Evolutionary conservation across 495 filamentous ascomycete genomes (phyloP).

Genomic region (Parmelia sp.): DNA sequence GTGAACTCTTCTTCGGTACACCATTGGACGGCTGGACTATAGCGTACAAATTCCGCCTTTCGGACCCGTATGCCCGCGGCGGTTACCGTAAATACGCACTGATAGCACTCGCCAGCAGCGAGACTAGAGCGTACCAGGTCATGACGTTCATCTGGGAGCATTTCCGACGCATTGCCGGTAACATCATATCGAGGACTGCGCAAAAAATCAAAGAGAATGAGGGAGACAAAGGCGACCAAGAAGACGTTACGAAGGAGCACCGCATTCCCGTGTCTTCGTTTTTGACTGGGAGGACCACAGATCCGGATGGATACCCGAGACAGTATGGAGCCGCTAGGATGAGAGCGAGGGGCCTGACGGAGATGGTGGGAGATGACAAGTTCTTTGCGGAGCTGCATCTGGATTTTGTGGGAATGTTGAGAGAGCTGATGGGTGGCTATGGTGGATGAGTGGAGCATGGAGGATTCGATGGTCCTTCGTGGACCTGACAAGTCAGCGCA

Average conservation of each 20-base stretch:
- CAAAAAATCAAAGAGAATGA: conserved; percentile 6
- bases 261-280: conserved; percentile 55
- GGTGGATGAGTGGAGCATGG: conserved; percentile 27
- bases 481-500: not conserved
- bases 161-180: conserved; percentile 70
- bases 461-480: not conserved
- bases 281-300: conserved; percentile 52
- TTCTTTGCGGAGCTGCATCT: conserved; percentile 86
- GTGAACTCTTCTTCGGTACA: conserved; percentile 84
- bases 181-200: conserved; percentile 63
- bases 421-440: conserved; percentile 54
- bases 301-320: conserved; percentile 51
- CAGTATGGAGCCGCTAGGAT: conserved; percentile 44
- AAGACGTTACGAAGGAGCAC: conserved; percentile 1
- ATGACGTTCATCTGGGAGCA: conserved; percentile 66
- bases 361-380: conserved; percentile 78
- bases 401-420: conserved; percentile 66
- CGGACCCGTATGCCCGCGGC: conserved; percentile 81
- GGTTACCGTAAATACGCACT: conserved; percentile 81
- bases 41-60: conserved; percentile 85
- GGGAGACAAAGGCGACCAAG: not conserved
- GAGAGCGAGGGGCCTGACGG: conserved; percentile 69
- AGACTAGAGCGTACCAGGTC: conserved; percentile 66
- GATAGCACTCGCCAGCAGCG: conserved; percentile 67
- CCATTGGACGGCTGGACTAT: conserved; percentile 78